A percentile compares a stretch with the other conserved stretches of the same genome.
Conservation (phyloP, 495 filamentous ascomycete species). For the Penicillium crystallinum region DNA sequence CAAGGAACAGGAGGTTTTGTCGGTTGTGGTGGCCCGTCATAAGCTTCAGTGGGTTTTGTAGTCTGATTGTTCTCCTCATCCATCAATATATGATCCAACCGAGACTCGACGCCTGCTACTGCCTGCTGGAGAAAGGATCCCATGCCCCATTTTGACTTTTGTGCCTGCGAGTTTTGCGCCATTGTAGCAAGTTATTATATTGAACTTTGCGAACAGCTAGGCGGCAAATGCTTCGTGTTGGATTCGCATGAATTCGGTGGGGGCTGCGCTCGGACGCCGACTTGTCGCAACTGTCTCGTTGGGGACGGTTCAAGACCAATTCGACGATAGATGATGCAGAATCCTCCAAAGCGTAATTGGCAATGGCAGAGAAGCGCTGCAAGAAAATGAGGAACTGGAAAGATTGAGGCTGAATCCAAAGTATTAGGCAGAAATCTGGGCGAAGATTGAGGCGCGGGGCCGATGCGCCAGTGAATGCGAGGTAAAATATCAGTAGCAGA, state of each 20-base stretch:
- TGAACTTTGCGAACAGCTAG: constrained; percentile 5
- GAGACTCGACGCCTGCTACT: constrained; percentile 88
- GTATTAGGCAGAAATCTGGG: constrained; percentile 12
- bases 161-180: constrained; percentile 32
- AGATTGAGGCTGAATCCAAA: constrained; percentile 1
- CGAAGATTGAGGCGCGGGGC: constrained; percentile 2
- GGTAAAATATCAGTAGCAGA: not conserved
- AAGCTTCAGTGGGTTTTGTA: constrained; percentile 19
- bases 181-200: constrained; percentile 20
- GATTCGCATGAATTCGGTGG: constrained; percentile 24
- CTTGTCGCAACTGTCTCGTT: constrained; percentile 6
- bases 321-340: not conserved
- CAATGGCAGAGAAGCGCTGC: not conserved
- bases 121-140: constrained; percentile 86
- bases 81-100: constrained; percentile 84
- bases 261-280: constrained; percentile 17
- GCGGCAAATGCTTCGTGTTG: constrained; percentile 19
- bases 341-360: not conserved
- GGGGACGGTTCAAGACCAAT: not conserved
- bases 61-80: constrained; percentile 56
- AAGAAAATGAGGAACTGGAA: constrained; percentile 11
- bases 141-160: constrained; percentile 43
- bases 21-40: constrained; percentile 9
- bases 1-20: constrained; percentile 18
- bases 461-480: not conserved